Evolutionary conservation across 179 eudicot species (phyloP).

Genomic region (Patellifolia procumbens): DNA sequence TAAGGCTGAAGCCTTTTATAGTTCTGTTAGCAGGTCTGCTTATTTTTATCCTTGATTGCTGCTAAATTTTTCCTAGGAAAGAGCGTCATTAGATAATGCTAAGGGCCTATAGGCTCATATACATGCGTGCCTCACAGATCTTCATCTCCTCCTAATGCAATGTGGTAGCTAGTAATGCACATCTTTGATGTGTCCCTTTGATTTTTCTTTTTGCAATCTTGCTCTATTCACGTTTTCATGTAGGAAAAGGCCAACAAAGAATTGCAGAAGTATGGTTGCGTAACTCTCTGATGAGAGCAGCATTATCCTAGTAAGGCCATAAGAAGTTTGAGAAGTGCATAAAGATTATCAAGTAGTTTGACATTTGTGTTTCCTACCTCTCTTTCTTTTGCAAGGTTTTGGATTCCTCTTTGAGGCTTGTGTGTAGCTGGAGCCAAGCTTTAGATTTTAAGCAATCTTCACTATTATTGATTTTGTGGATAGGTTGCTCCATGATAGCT

Average conservation of each 20-base stretch:
- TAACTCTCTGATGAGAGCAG: background rate
- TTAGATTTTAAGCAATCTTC: too few relatives aligned
- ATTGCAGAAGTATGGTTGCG: background rate
- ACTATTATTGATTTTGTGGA: too few relatives aligned
- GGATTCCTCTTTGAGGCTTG: too few relatives aligned
- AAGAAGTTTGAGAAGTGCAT: background rate
- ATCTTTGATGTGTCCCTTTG: background rate
- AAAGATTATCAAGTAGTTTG: background rate
- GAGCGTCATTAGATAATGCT: background rate
- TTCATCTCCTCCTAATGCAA: constrained; percentile 3
- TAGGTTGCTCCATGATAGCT: too few relatives aligned
- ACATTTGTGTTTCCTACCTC: background rate
- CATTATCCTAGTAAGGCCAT: background rate
- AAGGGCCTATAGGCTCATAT: background rate
- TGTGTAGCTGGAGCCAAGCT: too few relatives aligned
- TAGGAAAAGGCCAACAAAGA: background rate
- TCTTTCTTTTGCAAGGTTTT: background rate
- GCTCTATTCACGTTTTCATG: background rate
- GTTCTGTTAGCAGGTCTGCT: background rate
- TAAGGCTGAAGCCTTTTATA: background rate
- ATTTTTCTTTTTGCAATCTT: background rate
- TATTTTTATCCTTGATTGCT: background rate
- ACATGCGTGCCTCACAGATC: background rate
- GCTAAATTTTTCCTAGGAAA: background rate
- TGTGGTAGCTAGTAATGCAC: constrained; percentile 2